Evolutionary conservation across 1,284 basidiomycete species (phyloP).

Genomic region (Ganoderma sinense): DNA sequence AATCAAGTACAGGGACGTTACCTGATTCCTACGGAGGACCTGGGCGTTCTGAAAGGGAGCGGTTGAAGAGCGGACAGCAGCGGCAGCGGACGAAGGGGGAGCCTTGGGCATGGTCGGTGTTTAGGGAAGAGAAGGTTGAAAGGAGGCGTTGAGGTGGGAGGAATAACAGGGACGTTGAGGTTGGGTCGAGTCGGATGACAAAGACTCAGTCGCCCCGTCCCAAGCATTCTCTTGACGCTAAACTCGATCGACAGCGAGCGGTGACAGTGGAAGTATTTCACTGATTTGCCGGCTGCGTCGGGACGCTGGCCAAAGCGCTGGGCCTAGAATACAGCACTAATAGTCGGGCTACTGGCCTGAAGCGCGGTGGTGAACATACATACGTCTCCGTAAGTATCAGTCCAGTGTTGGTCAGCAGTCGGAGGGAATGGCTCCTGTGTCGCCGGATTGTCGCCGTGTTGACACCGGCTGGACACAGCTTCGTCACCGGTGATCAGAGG

Average conservation of each 20-base stretch:
- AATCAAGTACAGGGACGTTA: constrained; percentile 10
- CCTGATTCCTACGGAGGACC: constrained; percentile 35
- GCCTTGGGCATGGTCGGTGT: constrained; percentile 32
- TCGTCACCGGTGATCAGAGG: not conserved
- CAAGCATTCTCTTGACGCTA: constrained; percentile 3
- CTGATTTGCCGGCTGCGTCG: constrained; percentile 10
- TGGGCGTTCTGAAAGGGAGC: constrained; percentile 29
- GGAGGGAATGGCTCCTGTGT: too few species aligned
- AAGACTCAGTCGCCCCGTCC: constrained; percentile 5
- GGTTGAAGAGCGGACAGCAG: constrained; percentile 6
- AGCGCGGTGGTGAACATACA: not conserved
- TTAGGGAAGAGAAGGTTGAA: not conserved
- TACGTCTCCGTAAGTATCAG: not conserved
- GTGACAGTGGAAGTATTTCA: constrained; percentile 4
- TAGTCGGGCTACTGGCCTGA: not conserved
- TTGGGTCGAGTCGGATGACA: constrained; percentile 21
- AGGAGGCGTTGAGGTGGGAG: constrained; percentile 1
- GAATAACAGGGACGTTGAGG: not conserved
- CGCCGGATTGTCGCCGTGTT: too few species aligned
- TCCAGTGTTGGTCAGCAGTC: not conserved
- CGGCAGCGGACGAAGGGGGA: constrained; percentile 15
- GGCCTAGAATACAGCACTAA: too few species aligned
- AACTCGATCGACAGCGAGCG: not conserved
- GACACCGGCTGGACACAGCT: not conserved
- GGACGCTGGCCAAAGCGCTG: constrained; percentile 7